A percentile compares a stretch with the other conserved stretches of the same genome.
Conservation (phyloP, 305 asterid species). For the Fraxinus velutina region DNA sequence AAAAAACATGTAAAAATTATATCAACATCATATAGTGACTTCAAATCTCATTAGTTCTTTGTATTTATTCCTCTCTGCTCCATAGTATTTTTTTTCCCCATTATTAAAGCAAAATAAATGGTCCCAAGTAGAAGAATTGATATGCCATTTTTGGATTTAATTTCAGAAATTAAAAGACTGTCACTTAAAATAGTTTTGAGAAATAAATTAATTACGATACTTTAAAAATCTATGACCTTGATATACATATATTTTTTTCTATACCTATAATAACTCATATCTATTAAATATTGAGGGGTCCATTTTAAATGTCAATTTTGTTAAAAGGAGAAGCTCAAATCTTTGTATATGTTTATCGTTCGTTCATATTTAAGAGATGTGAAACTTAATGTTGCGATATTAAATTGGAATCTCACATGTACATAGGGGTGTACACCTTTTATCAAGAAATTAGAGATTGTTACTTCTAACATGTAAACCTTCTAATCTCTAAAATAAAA, state of each 20-base stretch:
- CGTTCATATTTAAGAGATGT: too few species aligned
- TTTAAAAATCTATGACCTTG: neutral
- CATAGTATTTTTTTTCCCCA: too few species aligned
- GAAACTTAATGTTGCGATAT: too few species aligned
- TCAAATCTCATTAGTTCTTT: neutral
- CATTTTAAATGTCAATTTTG: neutral
- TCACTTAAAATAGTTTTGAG: neutral
- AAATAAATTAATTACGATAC: neutral
- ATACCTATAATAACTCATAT: neutral
- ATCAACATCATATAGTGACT: too few species aligned
- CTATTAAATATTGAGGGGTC: neutral
- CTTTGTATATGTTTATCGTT: too few species aligned
- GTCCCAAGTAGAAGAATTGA: neutral
- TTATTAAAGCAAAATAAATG: neutral
- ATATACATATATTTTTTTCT: too few species aligned
- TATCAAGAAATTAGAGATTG: too few species aligned
- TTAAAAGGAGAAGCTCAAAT: neutral
- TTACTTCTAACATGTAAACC: too few species aligned
- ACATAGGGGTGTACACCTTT: too few species aligned
- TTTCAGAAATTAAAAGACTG: neutral
- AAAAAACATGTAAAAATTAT: neutral
- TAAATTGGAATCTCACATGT: too few species aligned
- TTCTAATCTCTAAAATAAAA: too few species aligned
- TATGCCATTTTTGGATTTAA: neutral
- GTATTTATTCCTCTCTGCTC: neutral